phyloP scores from a whole-genome alignment of 441 rosid genomes.

The Erodium moschatum region DNA sequence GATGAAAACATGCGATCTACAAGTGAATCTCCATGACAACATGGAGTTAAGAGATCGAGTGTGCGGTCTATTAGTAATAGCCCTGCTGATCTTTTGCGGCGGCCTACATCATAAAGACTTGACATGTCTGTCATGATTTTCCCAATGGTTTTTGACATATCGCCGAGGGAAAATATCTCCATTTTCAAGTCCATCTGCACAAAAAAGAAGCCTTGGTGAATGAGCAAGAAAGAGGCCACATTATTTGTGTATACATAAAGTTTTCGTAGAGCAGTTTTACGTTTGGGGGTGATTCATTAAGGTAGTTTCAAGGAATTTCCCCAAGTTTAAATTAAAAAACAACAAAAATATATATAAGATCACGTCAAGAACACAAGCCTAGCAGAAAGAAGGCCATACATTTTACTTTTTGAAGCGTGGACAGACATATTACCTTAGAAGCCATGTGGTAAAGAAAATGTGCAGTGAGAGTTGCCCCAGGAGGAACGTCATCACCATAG shows the following conservation, averaged over 20 bases:
- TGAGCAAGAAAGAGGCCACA: not conserved
- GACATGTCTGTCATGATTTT: conserved; percentile 94
- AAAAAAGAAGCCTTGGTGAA: conserved; percentile 18
- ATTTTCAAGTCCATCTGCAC: conserved; percentile 88
- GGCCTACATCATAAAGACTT: conserved; percentile 92
- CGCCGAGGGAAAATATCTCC: conserved; percentile 93
- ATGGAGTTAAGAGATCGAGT: conserved; percentile 86
- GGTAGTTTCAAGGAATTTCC: no score
- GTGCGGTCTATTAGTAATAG: conserved; percentile 80
- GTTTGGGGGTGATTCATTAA: no score
- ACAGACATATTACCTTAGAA: conserved; percentile 44
- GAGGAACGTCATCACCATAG: conserved; percentile 69
- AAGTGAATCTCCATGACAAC: conserved; percentile 88
- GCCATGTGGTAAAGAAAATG: conserved; percentile 86
- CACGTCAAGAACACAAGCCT: not conserved
- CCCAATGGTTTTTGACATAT: conserved; percentile 76
- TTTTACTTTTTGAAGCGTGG: conserved; percentile 5
- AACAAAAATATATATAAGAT: not conserved
- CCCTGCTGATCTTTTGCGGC: conserved; percentile 79
- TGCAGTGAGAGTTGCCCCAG: conserved; percentile 79
- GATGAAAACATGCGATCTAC: conserved; percentile 69
- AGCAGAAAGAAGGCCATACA: not conserved
- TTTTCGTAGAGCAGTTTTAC: no score
- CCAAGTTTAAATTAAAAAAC: not conserved
- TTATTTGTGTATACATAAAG: not conserved